Conservation (phyloP, 73 alveolate genomes). For the Paramecium sonneborni region DNA sequence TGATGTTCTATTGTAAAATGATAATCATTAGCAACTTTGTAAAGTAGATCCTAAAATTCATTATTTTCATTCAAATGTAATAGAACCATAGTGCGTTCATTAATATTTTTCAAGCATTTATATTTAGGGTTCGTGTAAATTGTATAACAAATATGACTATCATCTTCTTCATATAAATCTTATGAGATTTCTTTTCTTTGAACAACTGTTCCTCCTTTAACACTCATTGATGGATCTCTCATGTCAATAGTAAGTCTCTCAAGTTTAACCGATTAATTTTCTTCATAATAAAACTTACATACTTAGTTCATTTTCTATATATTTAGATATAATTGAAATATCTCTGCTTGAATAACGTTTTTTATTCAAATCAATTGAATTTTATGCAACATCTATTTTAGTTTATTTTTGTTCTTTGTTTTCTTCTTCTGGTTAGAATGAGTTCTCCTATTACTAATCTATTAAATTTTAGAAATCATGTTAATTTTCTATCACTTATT, state of each 20-base stretch:
- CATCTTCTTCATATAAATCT: neutral
- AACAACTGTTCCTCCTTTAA: neutral
- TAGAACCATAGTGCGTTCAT: neutral
- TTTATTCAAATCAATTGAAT: neutral
- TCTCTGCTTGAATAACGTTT: neutral
- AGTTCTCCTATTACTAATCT: neutral
- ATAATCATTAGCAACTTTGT: neutral
- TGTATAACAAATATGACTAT: neutral
- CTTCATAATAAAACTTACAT: neutral
- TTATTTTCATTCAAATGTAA: neutral
- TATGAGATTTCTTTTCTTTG: neutral
- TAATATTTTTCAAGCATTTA: neutral
- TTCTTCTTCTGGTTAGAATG: neutral
- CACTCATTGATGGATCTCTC: neutral
- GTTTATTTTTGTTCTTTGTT: neutral
- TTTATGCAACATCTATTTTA: neutral
- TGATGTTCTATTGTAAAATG: neutral
- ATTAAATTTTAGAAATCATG: neutral
- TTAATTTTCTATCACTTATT: neutral
- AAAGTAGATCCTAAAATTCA: neutral
- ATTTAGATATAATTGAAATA: neutral
- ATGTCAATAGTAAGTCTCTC: neutral
- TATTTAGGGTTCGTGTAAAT: neutral
- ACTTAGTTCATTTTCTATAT: neutral
- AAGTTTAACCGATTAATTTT: neutral